Evolutionary conservation across 805 yeast genomes (phyloP), one percentile per base, ranked within the genome.

Genomic region (Saccharomycopsis javanensis): DNA sequence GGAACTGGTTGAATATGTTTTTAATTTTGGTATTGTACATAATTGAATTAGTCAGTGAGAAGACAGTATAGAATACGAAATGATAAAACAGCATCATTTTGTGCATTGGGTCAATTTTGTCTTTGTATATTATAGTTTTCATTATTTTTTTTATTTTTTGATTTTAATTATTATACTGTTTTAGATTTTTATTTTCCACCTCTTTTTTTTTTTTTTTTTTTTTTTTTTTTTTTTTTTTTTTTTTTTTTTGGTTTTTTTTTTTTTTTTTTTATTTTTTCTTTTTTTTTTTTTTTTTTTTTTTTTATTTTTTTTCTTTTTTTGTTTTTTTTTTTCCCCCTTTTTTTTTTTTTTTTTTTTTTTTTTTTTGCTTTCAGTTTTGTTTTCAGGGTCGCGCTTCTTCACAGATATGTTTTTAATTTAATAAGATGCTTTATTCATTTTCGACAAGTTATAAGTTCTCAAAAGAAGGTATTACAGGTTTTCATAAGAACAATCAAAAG

Each of bases 1-100:
- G 99, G 98, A 88, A 91, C 65, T 92, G 98, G 98, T 80, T 88
- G 58, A 92, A 92, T 68, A 87, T 92, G 75, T 82, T 85, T 63
- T 78, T 85, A 55, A 86, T 96, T 10, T 72, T 94, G 57, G 73
- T 82, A n/a, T 74, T 94, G 28, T 92, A 92, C 69, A 83, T 85
- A 31, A 75, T 86, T 51, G 99, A 92, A 71, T 74, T 92, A 59
- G 70, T 82, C 18, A 68, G 71, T 20, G 72, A 68, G 46, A 34
- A 38, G 45, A 28, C 45, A 18, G 20, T 51, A 15, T 25, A 23
- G 42, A 18, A 16, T 27, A 15, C 5, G 13, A 15, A 48, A n/a
- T 18, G 35, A 4, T 28, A 48, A 28, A 27, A 28, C 6, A n/a
- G 13, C 23, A 27, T 28, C 6, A 27, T 28, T n/a, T 18, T n/a